These are phyloP conservation scores for Plasmodium gallinaceum DNA, from an alignment of 169 alveolate species.

Conservation along the genomic window DNA sequence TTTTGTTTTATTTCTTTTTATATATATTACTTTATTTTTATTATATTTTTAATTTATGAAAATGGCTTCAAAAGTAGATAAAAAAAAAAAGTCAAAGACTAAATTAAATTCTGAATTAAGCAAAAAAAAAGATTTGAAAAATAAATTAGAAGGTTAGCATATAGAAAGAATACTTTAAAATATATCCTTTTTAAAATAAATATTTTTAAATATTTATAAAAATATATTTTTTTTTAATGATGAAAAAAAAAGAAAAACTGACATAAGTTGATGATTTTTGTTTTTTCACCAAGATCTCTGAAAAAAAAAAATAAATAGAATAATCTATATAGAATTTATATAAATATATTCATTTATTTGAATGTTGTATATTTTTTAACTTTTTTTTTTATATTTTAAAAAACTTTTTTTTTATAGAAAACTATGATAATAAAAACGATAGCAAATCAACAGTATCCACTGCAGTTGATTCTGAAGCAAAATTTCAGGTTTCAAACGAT, in stretches of 20 bases:
- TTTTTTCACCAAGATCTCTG: slow-evolving; percentile 76
- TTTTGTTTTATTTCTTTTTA: not conserved
- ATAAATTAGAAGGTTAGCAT: slow-evolving; percentile 24
- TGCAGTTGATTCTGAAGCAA: slow-evolving; percentile 66
- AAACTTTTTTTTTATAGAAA: not conserved
- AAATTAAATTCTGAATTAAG: not conserved
- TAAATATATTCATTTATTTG: not conserved
- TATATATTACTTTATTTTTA: not conserved
- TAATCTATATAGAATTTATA: not conserved
- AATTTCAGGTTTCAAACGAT: not conserved
- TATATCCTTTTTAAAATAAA: not conserved
- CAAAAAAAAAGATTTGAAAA: slow-evolving; percentile 1
- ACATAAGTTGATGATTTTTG: slow-evolving; percentile 29
- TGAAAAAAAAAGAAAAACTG: slow-evolving; percentile 42
- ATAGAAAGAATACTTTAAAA: not conserved
- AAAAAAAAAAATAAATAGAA: slow-evolving; percentile 25
- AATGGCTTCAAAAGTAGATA: slow-evolving; percentile 43
- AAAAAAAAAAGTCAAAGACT: slow-evolving; percentile 27
- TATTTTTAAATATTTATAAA: not conserved
- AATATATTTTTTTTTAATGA: slow-evolving; percentile 16
- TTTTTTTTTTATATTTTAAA: not conserved
- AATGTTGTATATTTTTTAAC: not conserved
- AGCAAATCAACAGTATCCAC: slow-evolving; percentile 57
- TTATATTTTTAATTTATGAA: not conserved
- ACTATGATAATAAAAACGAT: slow-evolving; percentile 21